Evolutionary conservation across 2,329 filamentous ascomycete genomes (phyloP).

Genomic region (Parastagonospora avenae): DNA sequence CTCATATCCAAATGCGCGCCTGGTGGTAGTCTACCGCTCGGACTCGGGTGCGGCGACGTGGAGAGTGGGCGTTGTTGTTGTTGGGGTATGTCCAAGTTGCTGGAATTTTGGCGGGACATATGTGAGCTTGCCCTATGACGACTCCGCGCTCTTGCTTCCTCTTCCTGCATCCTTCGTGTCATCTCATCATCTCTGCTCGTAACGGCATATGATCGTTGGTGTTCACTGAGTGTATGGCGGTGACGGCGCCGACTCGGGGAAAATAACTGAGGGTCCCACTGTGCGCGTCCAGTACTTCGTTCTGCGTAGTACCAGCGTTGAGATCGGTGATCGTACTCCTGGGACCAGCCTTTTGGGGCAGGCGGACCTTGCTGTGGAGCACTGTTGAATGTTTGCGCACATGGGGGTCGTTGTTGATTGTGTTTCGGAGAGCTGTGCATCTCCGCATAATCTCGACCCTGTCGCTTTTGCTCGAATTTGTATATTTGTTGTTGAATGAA

Average conservation of each 20-base stretch:
- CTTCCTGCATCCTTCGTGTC: constrained; percentile 5
- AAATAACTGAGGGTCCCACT: constrained; percentile 59
- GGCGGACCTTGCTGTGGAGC: constrained; percentile 49
- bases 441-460: constrained; percentile 3
- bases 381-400: constrained; percentile 6
- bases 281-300: constrained; percentile 61
- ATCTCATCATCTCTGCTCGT: constrained; percentile 1
- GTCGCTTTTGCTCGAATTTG: constrained; percentile 22
- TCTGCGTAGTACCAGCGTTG: constrained; percentile 70
- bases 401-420: constrained; percentile 7
- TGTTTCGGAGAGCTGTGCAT: constrained; percentile 5
- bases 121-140: constrained; percentile 8
- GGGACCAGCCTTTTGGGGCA: constrained; percentile 59
- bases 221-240: not conserved
- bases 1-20: constrained; percentile 19
- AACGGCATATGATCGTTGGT: constrained; percentile 2
- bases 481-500: constrained; percentile 23
- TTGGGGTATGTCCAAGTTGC: not conserved
- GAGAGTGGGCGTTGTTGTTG: constrained; percentile 1
- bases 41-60: constrained; percentile 5
- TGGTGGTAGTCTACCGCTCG: constrained; percentile 12
- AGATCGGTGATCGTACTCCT: constrained; percentile 64
- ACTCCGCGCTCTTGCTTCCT: constrained; percentile 2
- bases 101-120: constrained; percentile 2
- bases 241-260: constrained; percentile 1